Conservation (phyloP, 2,329 filamentous ascomycete genomes). For the Fusarium staphyleae region DNA sequence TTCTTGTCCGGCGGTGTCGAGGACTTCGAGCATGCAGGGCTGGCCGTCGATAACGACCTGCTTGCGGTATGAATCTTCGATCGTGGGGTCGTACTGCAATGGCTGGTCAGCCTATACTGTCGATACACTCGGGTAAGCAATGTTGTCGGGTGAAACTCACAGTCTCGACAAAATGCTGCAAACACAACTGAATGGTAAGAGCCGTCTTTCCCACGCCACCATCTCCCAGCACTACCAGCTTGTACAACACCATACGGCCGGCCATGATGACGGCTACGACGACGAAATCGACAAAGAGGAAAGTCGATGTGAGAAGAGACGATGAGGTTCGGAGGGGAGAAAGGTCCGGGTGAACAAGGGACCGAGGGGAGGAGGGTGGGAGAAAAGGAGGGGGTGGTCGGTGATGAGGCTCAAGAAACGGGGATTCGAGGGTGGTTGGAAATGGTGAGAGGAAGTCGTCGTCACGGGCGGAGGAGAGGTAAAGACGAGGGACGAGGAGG, state of each 20-base stretch:
- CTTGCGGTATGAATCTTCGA: constrained; percentile 88
- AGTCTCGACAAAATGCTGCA: constrained; percentile 98
- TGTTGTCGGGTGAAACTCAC: constrained; percentile 53
- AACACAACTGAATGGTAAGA: constrained; percentile 92
- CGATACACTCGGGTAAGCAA: constrained; percentile 1
- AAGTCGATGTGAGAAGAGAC: constrained; percentile 21
- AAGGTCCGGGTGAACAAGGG: constrained; percentile 21
- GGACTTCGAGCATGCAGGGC: constrained; percentile 95
- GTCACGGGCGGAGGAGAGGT: constrained; percentile 35
- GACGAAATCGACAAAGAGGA: constrained; percentile 30
- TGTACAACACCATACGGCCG: constrained; percentile 95
- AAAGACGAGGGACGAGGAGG: constrained; percentile 39
- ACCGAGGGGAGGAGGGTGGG: constrained; percentile 20
- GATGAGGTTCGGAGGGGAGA: constrained; percentile 12
- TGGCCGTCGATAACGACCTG: constrained; percentile 93
- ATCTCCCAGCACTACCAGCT: constrained; percentile 93
- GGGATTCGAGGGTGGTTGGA: constrained; percentile 28
- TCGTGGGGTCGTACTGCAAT: constrained; percentile 81
- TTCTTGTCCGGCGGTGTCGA: constrained; percentile 97
- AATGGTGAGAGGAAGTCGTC: constrained; percentile 33
- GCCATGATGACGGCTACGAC: constrained; percentile 65
- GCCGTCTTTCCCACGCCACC: constrained; percentile 95
- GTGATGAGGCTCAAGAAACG: constrained; percentile 33
- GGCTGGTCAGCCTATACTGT: constrained; percentile 22
- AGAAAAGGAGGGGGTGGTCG: constrained; percentile 28